A percentile compares a stretch with the other conserved stretches of the same genome.
phyloP scores from a whole-genome alignment of 192 early-diverging fungal genomes.

The Fimicolochytrium jonesii region DNA sequence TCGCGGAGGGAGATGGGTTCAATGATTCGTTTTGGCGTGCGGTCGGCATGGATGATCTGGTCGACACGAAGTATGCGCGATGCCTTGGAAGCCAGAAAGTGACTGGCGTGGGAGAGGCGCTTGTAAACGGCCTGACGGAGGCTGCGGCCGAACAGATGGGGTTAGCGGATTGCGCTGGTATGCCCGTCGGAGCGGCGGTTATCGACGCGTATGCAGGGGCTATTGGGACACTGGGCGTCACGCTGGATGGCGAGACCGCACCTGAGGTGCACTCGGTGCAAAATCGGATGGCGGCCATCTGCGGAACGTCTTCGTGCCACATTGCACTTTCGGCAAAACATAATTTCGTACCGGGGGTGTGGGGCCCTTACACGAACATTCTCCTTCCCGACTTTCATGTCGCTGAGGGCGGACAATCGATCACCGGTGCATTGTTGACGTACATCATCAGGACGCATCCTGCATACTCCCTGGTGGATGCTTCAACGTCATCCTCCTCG shows the following conservation, averaged over 20 bases:
- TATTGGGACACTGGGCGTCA: slow-evolving; percentile 12
- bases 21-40: slow-evolving; percentile 45
- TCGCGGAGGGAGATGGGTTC: slow-evolving; percentile 52
- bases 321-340: slow-evolving; percentile 50
- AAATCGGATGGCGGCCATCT: slow-evolving; percentile 55
- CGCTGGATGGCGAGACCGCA: neutral
- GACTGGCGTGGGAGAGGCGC: slow-evolving; percentile 43
- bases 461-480: slow-evolving; percentile 34
- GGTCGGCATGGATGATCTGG: slow-evolving; percentile 52
- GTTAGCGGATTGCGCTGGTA: slow-evolving; percentile 30
- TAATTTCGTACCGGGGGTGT: slow-evolving; percentile 59
- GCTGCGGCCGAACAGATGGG: slow-evolving; percentile 57
- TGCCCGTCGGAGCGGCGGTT: slow-evolving; percentile 56
- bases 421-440: slow-evolving; percentile 65
- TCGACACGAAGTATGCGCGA: slow-evolving; percentile 37
- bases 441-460: slow-evolving; percentile 57
- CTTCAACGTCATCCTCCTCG: slow-evolving; percentile 3
- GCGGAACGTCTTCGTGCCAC: slow-evolving; percentile 72
- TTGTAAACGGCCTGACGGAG: slow-evolving; percentile 46
- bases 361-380: slow-evolving; percentile 60
- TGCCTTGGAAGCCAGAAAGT: slow-evolving; percentile 41
- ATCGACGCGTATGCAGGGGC: slow-evolving; percentile 72
- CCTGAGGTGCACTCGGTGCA: neutral
- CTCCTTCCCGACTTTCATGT: slow-evolving; percentile 52
- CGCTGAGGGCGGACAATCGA: slow-evolving; percentile 72